Evolutionary conservation across 768 basidiomycete genomes (phyloP), one percentile per base, ranked within the genome.

Genomic region (Boletus pseudopeckii): DNA sequence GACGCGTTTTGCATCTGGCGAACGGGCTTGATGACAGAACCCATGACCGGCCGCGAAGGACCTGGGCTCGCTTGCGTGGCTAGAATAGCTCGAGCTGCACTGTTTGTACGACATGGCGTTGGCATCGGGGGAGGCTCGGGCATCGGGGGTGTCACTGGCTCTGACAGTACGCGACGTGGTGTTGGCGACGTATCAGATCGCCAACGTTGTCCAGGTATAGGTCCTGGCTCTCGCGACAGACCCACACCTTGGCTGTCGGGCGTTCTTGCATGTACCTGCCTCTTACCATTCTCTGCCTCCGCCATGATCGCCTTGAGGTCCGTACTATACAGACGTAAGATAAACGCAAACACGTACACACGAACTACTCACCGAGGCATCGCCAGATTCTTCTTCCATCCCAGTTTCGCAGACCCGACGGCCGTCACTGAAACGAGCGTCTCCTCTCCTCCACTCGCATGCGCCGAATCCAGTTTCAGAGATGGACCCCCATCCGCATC

Each of bases 231-330:
- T 32, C 34, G 50, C 8, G 32, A 28, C 13, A 42, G 33, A 26
- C 50, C 45, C 8, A 15, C 34, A 32, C 51, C 33, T 38, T 26
- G 52, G 10, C 36, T 17, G 46, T 62, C 45, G 5, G 50, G 18
- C 18, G 46, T 14, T 18, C 32, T 38, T 33, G 34, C 20, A 32
- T 56, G 36, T 32, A 46, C 52, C 18, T 54, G 52, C 15, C 47
- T 62, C 50, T 60, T 69, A 30, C 55, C 67, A 15, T 63, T 71
- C 45, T 78, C 83, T 1, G 86, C 80, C 68, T 94, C 94, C 0
- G 87, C 90, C 81, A 98, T 91, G 53, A 98, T 82, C 15, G 81
- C 72, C 62, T 87, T 88, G 80, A 98, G 86, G 64, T 96, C 90
- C 13, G 85, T 81, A 22, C 89, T 93, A 55, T 9, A 56, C 11